Evolutionary conservation across 208 protist species (phyloP), one percentile per base, ranked within the genome.

Genomic region (Histomonas meleagridis): DNA sequence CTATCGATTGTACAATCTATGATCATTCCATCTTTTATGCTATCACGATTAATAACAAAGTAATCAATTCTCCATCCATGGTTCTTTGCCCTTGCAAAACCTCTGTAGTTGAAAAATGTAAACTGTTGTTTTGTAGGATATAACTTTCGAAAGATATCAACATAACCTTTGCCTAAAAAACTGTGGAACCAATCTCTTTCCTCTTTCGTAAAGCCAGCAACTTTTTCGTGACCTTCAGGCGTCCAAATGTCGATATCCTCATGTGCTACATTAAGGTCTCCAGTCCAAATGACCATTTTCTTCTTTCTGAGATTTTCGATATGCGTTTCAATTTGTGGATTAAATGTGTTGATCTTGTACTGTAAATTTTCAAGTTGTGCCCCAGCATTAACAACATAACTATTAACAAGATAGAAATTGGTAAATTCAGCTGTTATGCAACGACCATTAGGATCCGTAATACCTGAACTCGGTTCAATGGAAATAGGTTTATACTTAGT

Each of bases 281-380:
- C 86, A 55, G 86, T 91, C 86, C 86, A 91, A 28, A 91, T 91
- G 0, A 91, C 86, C n/a, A 53, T 48, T 26, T 91, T 91, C 40
- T 70, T 69, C 48, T 60, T 65, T 12, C 40, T 60, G 3, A 91
- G 43, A 21, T 62, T 32, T 70, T 49, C 1, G 10, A 91, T 69
- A 49, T 69, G 40, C 4, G 46, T 91, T 49, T 51, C 53, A 0
- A 91, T 91, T 35, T 91, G 28, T 91, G 49, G 53, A 91, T 91
- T 65, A 9, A 28, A 91, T 26, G 32, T 26, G 1, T 91, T 49
- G 32, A 91, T 46, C 48, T 65, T 91, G 1, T 65, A 32, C 26
- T 60, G 2, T 49, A 46, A 35, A 32, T 23, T 23, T 9, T 38
- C 38, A 32, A 46, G 46, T n/a, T 91, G 21, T 65, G 62, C 53